Conservation (phyloP, 202 grass and related monocot genomes). For the Saccharum hybrid region DNA sequence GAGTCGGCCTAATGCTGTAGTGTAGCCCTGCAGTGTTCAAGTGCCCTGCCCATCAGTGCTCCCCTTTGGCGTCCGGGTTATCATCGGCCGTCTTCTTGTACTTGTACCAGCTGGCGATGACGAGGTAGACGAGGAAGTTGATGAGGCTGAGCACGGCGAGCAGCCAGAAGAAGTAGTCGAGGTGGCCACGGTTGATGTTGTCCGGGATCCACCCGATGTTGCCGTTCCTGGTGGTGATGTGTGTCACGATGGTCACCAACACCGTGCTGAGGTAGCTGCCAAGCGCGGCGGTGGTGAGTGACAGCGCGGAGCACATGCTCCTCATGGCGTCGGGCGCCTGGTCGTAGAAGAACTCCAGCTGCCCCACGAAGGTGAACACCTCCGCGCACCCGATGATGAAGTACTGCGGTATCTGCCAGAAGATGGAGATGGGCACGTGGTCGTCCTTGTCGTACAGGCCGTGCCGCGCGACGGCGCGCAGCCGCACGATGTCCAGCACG, state of each 20-base stretch:
- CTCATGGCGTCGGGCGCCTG: slow-evolving; percentile 90
- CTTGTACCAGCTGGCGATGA: slow-evolving; percentile 76
- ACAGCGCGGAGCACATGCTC: slow-evolving; percentile 81
- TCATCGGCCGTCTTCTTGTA: slow-evolving; percentile 87
- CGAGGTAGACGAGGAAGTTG: slow-evolving; percentile 73
- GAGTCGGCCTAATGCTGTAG: not conserved
- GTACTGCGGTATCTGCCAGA: slow-evolving; percentile 95
- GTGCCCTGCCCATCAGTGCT: slow-evolving; percentile 1
- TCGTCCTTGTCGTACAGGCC: slow-evolving; percentile 54
- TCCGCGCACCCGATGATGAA: slow-evolving; percentile 80
- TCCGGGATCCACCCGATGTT: slow-evolving; percentile 79
- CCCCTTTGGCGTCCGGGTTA: slow-evolving; percentile 14
- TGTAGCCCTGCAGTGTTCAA: not conserved
- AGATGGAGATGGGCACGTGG: slow-evolving; percentile 76
- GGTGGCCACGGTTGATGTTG: slow-evolving; percentile 81
- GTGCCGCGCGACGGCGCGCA: slow-evolving; percentile 47
- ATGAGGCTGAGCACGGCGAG: slow-evolving; percentile 66
- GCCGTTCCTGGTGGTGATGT: slow-evolving; percentile 60
- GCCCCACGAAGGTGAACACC: slow-evolving; percentile 80
- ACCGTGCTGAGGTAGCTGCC: slow-evolving; percentile 85
- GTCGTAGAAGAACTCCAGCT: slow-evolving; percentile 98
- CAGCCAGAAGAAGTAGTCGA: slow-evolving; percentile 97
- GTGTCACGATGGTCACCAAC: slow-evolving; percentile 71
- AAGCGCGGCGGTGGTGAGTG: slow-evolving; percentile 69
- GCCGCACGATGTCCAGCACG: slow-evolving; percentile 62